Conservation (phyloP, 148 eudicot genomes). For the Beta vulgaris region DNA sequence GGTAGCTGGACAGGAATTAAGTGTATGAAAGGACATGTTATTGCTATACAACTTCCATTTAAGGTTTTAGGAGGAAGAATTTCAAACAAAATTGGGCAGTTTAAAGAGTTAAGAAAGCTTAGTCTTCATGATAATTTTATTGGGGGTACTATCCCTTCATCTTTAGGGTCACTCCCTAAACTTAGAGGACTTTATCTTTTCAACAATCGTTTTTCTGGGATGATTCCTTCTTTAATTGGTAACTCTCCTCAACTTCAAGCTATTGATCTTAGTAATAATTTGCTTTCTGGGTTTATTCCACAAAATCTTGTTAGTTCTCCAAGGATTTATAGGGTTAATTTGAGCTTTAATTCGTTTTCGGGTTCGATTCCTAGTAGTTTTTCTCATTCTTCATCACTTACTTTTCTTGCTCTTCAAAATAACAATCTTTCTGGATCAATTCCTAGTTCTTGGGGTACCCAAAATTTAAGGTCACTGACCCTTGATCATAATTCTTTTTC, state of each 20-base stretch:
- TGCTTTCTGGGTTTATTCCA: constrained; percentile 58
- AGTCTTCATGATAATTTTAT: constrained; percentile 79
- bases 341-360: constrained; percentile 66
- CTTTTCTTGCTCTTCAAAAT: constrained; percentile 57
- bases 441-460: constrained; percentile 53
- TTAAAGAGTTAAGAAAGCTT: constrained; percentile 54
- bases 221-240: constrained; percentile 61
- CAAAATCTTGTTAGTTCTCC: constrained; percentile 47
- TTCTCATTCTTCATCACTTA: constrained; percentile 43
- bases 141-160: constrained; percentile 58
- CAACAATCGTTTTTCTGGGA: constrained; percentile 72
- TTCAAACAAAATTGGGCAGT: constrained; percentile 53
- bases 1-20: constrained; percentile 78
- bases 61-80: constrained; percentile 65
- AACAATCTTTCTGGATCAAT: constrained; percentile 67
- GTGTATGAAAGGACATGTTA: constrained; percentile 55
- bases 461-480: constrained; percentile 40
- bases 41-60: constrained; percentile 73
- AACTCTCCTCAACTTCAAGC: constrained; percentile 40
- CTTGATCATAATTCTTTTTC: constrained; percentile 59
- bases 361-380: constrained; percentile 57
- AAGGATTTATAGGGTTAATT: constrained; percentile 59
- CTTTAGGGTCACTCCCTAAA: constrained; percentile 59
- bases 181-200: constrained; percentile 77
- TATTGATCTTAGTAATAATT: constrained; percentile 72